Evolutionary conservation across 768 basidiomycete species (phyloP).

Genomic region (Pholiota microspora): DNA sequence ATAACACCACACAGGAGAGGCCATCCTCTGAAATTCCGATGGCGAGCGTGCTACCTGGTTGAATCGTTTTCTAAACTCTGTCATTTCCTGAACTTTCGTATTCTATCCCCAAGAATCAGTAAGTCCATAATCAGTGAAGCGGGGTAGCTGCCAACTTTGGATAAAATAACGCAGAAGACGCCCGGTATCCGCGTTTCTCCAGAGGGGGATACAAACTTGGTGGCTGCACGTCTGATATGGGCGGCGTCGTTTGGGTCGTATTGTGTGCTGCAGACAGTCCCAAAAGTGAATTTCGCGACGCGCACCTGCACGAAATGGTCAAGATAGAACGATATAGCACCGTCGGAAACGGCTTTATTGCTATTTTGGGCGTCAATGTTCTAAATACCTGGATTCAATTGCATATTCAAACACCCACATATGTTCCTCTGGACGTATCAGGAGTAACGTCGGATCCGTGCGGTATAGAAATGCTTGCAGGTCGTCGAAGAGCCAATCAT

Average conservation of each 20-base stretch:
- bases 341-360: conserved; percentile 19
- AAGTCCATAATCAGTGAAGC: background rate
- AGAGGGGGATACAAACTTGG: background rate
- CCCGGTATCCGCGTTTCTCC: conserved; percentile 17
- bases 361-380: background rate
- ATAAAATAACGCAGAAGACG: conserved; percentile 23
- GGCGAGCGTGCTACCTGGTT: background rate
- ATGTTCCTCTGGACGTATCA: conserved; percentile 50
- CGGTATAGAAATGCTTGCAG: conserved; percentile 32
- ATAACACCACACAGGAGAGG: conserved; percentile 14
- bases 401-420: conserved; percentile 34
- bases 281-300: conserved; percentile 17
- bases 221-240: conserved; percentile 8
- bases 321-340: conserved; percentile 20
- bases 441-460: conserved; percentile 30
- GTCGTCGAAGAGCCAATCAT: conserved; percentile 46
- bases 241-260: conserved; percentile 14
- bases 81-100: background rate
- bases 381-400: background rate
- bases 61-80: background rate
- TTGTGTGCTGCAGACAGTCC: conserved; percentile 11
- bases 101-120: background rate
- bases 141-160: conserved; percentile 2
- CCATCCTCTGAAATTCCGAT: background rate
- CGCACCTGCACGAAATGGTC: conserved; percentile 18